Base-by-base conservation (phyloP, 768 basidiomycete species). In the Collybiopsis luxurians region DNA sequence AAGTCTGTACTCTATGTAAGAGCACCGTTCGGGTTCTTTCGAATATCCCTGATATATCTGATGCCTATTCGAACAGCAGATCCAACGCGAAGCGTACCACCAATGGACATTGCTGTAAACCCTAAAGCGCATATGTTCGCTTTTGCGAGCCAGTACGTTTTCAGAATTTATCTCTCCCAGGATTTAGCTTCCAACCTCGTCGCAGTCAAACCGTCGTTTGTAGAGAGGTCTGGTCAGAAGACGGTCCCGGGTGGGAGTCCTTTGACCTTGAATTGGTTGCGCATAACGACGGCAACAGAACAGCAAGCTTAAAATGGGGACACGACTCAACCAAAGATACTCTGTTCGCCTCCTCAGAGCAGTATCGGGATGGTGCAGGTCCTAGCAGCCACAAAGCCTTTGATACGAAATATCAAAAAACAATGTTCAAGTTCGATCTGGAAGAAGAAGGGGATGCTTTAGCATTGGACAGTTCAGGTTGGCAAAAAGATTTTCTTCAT, bases 301-400 rank as follows among this genome's bases (percentile, higher is more conserved):
- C 77, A 27, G 85, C 84, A 2, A 67, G 77, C 5, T 75, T 83
- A 23, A 65, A 67, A 9, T 89, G 86, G 86, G 86, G 86, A 1
- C 43, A 31, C 19, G 76, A 67, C 0, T 47, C 64, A 0, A 77
- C 81, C 0, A 59, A 71, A 0, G 60, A 72, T 13, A 57, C 71
- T 11, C 59, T 87, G 13, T 85, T 84, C 64, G 80, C 81, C 0
- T 86, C 83, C 1, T 81, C 84, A 1, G 85, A 86, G 60, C 77
- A 82, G 4, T 57, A 48, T 11, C 45, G 52, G 15, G 63, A 67
- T 4, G 60, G 61, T 9, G 57, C 53, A 27, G 67, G 67, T 12
- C 55, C 43, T 3, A 84, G 85, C 0, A 72, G 64, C 39, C 86
- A 89, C 59, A 75, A 71, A 40, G 80, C 73, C 3, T 81, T 83